Base-by-base conservation (phyloP, 2,329 filamentous ascomycete genomes). In the Diaporthe citri region DNA sequence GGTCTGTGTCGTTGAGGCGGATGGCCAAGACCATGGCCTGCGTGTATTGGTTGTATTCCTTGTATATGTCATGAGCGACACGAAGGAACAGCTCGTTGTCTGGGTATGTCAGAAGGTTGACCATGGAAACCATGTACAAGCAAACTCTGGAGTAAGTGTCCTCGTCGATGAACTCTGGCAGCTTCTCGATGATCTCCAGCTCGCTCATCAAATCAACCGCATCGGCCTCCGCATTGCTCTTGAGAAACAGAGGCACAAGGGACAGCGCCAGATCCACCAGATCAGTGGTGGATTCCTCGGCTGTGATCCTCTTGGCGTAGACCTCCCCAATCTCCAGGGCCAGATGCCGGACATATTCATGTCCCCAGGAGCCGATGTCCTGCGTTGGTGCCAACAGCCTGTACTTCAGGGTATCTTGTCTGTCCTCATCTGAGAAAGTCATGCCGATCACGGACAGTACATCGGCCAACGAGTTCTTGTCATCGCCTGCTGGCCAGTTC, bases 111-210 rank as follows among this genome's bases (percentile, higher is more conserved):
- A 99, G 92, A 28, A 99, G 91, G 82, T 97, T 97, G 79, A 99
- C 97, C 94, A 98, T 98, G 88, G 95, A 97, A 80, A 97, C 95
- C 93, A 99, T 98, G 87, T 99, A 99, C 79, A 99, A 87, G 83
- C 97, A 98, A 73, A 98, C 97, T 81, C 97, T 90, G 71, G 94
- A 89, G 83, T 97, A 99, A 36, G 96, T 98, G 85, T 98, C 93
- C 83, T 97, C 93, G 83, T 99, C 97, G 71, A 99, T 90, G 80
- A 96, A 97, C 78, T 95, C 90, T 74, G 95, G 92, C 60, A 99
- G 94, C 81, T 96, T 88, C 81, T 98, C 95, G 79, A 99, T 98
- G 83, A 98, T 98, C 86, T 99, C 97, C 75, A 99, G 88, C 86
- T 99, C 97, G 82, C 95, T 98, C 88, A 99, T 92, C 78, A 99